These are phyloP conservation scores for Hibiscus trionum DNA, from an alignment of 345 rosid species.

Conservation along the genomic window DNA sequence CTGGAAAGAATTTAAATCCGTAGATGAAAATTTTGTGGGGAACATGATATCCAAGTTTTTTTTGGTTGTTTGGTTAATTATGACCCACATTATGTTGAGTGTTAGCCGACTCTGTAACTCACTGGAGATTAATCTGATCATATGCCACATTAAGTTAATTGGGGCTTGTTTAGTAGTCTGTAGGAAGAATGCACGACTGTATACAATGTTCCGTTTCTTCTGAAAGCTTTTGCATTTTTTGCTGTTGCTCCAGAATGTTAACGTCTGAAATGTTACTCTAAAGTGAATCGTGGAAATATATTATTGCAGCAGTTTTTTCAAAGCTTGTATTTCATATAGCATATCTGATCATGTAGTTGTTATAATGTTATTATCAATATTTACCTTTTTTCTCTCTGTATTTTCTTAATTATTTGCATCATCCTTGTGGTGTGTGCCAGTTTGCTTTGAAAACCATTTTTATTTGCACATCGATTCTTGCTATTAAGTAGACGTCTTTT, in stretches of 20 bases:
- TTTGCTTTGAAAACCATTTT: not conserved
- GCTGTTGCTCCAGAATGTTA: not conserved
- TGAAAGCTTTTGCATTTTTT: not conserved
- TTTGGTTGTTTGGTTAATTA: not conserved
- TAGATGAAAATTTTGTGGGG: not conserved
- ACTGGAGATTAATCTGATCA: not conserved
- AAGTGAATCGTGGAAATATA: not conserved
- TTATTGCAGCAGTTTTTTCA: not conserved
- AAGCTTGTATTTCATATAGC: not conserved
- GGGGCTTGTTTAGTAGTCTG: not conserved
- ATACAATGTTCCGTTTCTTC: not conserved
- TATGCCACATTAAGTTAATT: not conserved
- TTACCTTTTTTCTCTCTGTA: not conserved
- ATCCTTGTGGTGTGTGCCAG: not conserved
- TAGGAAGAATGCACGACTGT: not conserved
- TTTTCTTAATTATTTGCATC: too few relatives aligned
- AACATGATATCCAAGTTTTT: not conserved
- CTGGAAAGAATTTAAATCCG: not conserved
- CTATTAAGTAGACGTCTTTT: slow-evolving; percentile 2
- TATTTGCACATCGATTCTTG: not conserved
- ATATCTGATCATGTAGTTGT: not conserved
- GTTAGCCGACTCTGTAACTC: not conserved
- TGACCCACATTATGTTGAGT: not conserved
- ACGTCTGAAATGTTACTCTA: not conserved
- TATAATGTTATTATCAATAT: not conserved